A percentile compares a stretch with the other conserved stretches of the same genome.
These are phyloP conservation scores for Yamadazyma sp. DNA, from an alignment of 1,139 yeast genomes.

Conservation along the genomic window DNA sequence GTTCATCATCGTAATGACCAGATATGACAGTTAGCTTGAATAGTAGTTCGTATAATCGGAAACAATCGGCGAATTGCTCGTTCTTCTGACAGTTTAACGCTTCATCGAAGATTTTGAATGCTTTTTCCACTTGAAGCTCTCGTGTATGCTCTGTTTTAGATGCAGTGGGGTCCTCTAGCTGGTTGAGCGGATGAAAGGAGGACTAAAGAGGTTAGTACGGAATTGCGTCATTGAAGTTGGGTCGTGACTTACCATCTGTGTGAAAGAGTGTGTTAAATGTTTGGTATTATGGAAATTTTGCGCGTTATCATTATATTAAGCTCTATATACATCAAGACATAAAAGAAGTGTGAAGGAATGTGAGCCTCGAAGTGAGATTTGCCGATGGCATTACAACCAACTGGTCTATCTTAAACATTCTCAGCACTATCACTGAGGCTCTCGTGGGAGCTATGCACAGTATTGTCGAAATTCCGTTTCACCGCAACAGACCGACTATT, in stretches of 20 bases:
- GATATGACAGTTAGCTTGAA: constrained; percentile 69
- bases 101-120: constrained; percentile 69
- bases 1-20: constrained; percentile 47
- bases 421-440: no score
- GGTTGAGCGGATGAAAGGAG: constrained; percentile 76
- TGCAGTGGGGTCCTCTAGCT: constrained; percentile 63
- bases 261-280: no score
- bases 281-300: no score
- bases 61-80: constrained; percentile 50
- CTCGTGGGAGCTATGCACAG: neutral
- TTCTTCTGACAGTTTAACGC: constrained; percentile 66
- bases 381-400: no score
- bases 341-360: no score
- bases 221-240: neutral
- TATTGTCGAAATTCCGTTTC: neutral
- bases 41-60: constrained; percentile 55
- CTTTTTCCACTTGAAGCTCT: constrained; percentile 86
- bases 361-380: no score
- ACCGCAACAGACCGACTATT: neutral
- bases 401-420: no score
- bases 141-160: constrained; percentile 79
- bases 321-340: no score
- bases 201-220: constrained; percentile 38
- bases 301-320: no score
- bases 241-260: neutral